These are phyloP conservation scores for Quaeritorhiza haematococci DNA, from an alignment of 371 early-diverging fungal species.

Conservation along the genomic window DNA sequence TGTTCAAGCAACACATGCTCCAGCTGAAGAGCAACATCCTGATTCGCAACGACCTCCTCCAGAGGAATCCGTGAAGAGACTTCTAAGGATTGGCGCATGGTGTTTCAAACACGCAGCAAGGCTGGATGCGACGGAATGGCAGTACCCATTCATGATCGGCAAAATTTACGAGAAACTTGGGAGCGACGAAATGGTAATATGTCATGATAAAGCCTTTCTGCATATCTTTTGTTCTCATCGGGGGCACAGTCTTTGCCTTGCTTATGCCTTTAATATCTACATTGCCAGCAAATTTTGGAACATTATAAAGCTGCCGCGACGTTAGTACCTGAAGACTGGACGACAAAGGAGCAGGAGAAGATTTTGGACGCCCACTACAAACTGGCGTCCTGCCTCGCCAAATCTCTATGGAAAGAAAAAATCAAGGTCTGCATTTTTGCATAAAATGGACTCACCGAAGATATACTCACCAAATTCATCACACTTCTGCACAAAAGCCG, in stretches of 20 bases:
- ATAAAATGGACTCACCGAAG: no score
- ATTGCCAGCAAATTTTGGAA: conserved; percentile 34
- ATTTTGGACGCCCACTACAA: conserved; percentile 57
- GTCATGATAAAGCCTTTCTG: no score
- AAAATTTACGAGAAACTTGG: conserved; percentile 56
- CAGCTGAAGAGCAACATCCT: background rate
- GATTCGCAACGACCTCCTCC: background rate
- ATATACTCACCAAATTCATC: no score
- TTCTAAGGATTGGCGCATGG: conserved; percentile 27
- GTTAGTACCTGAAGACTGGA: conserved; percentile 35
- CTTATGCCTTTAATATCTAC: background rate
- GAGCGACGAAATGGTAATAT: conserved; percentile 25
- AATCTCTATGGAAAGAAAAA: conserved; percentile 39
- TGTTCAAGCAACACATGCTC: background rate
- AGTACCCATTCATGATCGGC: conserved; percentile 54
- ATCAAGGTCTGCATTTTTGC: conserved; percentile 36
- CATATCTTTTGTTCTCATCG: background rate
- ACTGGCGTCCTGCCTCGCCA: conserved; percentile 51
- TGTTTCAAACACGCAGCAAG: conserved; percentile 41
- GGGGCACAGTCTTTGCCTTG: background rate
- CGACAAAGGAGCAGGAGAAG: conserved; percentile 49
- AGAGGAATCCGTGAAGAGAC: background rate
- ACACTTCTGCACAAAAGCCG: conserved; percentile 1
- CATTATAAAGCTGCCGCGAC: conserved; percentile 42
- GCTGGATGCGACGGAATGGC: conserved; percentile 23